Base-by-base conservation (phyloP, 2,329 filamentous ascomycete species). In the Helicocarpus griseus region DNA sequence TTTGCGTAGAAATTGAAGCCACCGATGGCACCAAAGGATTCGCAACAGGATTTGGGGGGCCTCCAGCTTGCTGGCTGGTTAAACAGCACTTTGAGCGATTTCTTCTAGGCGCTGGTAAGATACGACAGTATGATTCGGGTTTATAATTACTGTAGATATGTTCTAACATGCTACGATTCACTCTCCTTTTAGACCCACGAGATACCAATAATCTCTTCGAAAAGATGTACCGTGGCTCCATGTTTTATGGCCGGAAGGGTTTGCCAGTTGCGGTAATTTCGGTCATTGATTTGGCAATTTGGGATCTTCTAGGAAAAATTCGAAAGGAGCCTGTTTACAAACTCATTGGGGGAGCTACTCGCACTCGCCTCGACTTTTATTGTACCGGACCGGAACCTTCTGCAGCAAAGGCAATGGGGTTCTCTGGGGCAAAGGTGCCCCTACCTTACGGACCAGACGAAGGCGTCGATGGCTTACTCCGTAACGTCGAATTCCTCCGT, bases 191-290 rank as follows among this genome's bases (percentile, higher is more conserved):
- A 81, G 90, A 96, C 67, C 89, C 89, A 9, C 80, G 90, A 60
- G 89, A 96, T 65, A 94, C 88, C 49, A 95, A 95, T 70, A 80
- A 90, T 56, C 76, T 96, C 28, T 96, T 94, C 66, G 90, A 96
- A 74, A 89, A 94, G 69, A 95, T 96, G 90, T 96, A 95, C 75
- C 83, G 89, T 54, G 87, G 80, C 1, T 94, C 89, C 59, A 94
- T 95, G 87, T 96, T 95, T 76, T 96, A 96, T 65, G 90, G 90
- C 55, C 85, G 90, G 59, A 96, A 96, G 70, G 90, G 90, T 44
- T 81, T 96, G 1, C 86, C 90, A 1, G 80, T 91, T 9, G 90
- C 90, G 49, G 85, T 94, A 63, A 96, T 96, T 64, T 95, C 89
- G 1, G 90, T 95, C 57, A 93, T 96, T 63, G 90, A 96, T 64